phyloP scores from a whole-genome alignment of 176 grass and related monocot species.

The Aegilops speltoides region DNA sequence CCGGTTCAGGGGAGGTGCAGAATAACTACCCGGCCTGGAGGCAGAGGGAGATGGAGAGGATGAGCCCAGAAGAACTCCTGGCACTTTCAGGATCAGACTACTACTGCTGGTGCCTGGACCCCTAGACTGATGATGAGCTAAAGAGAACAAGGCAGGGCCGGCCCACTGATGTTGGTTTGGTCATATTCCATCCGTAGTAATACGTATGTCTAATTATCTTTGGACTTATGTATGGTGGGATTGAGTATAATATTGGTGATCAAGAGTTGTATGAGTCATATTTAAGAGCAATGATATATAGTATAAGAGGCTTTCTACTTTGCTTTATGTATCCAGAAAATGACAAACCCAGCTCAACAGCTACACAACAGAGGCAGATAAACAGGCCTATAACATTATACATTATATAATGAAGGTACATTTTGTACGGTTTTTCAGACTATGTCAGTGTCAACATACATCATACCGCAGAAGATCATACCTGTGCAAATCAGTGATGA shows the following conservation, averaged over 20 bases:
- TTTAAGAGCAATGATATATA: conserved; percentile 2
- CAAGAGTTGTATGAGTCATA: conserved; percentile 11
- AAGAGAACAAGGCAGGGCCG: conserved; percentile 36
- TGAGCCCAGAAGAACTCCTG: conserved; percentile 74
- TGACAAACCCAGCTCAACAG: not conserved
- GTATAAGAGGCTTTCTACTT: not conserved
- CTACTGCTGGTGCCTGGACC: conserved; percentile 94
- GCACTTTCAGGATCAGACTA: conserved; percentile 80
- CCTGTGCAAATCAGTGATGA: not conserved
- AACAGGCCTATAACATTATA: conserved; percentile 9
- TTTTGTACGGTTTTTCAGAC: conserved; percentile 16
- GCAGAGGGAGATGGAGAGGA: conserved; percentile 86
- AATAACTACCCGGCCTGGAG: conserved; percentile 77
- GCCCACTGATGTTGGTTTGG: conserved; percentile 8
- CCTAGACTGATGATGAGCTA: conserved; percentile 22
- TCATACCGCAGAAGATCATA: conserved; percentile 19
- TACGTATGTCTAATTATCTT: conserved; percentile 36
- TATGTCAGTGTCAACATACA: conserved; percentile 29
- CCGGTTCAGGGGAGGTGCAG: conserved; percentile 59
- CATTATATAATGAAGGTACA: conserved; percentile 6
- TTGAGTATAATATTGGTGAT: conserved; percentile 24
- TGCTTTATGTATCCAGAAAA: conserved; percentile 1
- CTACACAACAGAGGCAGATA: conserved; percentile 9
- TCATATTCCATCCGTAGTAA: conserved; percentile 6
- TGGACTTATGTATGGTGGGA: conserved; percentile 5